Conservation (phyloP, 768 basidiomycete species). For the Boletus subparvulus region DNA sequence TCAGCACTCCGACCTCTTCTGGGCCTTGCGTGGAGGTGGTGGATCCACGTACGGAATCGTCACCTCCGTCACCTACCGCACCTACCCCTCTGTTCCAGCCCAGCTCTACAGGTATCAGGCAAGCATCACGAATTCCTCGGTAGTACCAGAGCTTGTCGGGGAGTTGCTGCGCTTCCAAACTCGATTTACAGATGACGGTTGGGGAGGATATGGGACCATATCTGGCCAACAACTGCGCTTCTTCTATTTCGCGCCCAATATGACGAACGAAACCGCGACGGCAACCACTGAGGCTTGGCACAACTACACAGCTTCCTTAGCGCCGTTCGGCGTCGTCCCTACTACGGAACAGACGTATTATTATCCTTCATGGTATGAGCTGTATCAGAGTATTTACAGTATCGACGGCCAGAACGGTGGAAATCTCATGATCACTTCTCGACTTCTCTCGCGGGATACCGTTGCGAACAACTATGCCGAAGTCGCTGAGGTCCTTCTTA, state of each 20-base stretch:
- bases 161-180: constrained; percentile 22
- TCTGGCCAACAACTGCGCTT: constrained; percentile 9
- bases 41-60: constrained; percentile 51
- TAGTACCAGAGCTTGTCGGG: too few species aligned
- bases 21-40: constrained; percentile 54
- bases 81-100: too few species aligned
- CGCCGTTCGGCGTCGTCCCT: constrained; percentile 4
- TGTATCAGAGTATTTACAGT: not conserved
- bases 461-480: constrained; percentile 3
- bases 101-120: too few species aligned
- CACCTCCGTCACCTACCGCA: constrained; percentile 13
- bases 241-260: constrained; percentile 35
- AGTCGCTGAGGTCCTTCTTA: constrained; percentile 2
- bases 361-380: constrained; percentile 9
- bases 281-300: constrained; percentile 37
- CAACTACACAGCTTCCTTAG: constrained; percentile 18
- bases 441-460: constrained; percentile 12
- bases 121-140: too few species aligned
- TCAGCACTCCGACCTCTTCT: constrained; percentile 50
- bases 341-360: not conserved
- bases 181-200: constrained; percentile 40
- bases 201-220: constrained; percentile 40
- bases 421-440: constrained; percentile 4
- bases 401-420: not conserved
- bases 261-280: constrained; percentile 35